Evolutionary conservation across 2,329 filamentous ascomycete genomes (phyloP), one percentile per base, ranked within the genome.

Genomic region (Claviceps citrina): DNA sequence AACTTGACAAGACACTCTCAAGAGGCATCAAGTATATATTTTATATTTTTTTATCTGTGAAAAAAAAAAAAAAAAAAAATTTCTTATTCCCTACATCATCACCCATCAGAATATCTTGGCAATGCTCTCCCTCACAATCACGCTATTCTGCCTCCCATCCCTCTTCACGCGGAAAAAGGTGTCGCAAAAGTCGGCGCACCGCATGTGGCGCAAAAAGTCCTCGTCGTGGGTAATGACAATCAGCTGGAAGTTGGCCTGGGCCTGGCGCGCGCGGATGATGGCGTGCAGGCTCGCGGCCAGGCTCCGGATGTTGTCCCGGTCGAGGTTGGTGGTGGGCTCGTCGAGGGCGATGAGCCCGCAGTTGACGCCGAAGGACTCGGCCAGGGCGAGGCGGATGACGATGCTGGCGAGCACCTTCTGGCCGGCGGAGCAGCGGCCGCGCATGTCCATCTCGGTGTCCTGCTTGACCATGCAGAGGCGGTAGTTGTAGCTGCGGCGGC

Each of bases 151-250:
- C 51, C 73, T 76, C 50, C 81, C 76, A 54, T 94, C 82, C 38
- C 91, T 71, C 45, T 73, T 81, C 9, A 98, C 83, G 4, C 86
- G 76, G 62, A 83, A 96, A 58, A 95, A 98, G 47, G 80, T 77
- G 60, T 96, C 91, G 47, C 81, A 84, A 55, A 93, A 96, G 49
- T 98, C 89, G 19, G 78, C 80, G 58, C 86, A 94, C 49, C 86
- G 79, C 91, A 98, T 98, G 54, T 86, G 77, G 40, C 81, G 73
- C 54, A 98, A 56, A 53, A 98, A 98, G 54, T 94, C 85, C 63
- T 96, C 93, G 62, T 98, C 91, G 67, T 98, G 91, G 4, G 91
- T 98, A 59, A 98, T 98, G 54, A 98, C 84, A 54, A 98, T 91
- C 41, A 98, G 75, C 66, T 98, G 93, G 61, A 98, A 95, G 58